These are phyloP conservation scores for Aspergillus diversus DNA, from an alignment of 495 filamentous ascomycete species.

Conservation along the genomic window DNA sequence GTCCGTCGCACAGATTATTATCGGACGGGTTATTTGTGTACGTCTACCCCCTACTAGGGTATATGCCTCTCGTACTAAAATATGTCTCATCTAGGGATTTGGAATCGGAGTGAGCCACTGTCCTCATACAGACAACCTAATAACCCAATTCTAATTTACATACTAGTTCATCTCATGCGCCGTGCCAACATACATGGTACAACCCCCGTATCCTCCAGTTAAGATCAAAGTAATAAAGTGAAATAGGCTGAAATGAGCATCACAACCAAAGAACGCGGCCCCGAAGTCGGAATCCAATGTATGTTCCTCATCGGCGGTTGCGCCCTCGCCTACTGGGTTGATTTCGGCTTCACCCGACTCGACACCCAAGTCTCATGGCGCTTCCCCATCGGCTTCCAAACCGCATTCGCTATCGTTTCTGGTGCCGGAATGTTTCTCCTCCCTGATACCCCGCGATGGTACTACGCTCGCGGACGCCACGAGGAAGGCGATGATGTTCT, in stretches of 20 bases:
- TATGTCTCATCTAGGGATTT: slow-evolving; percentile 19
- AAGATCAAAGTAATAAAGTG: neutral
- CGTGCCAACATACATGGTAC: slow-evolving; percentile 25
- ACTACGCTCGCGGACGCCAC: slow-evolving; percentile 35
- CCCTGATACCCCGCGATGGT: slow-evolving; percentile 47
- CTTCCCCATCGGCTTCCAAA: slow-evolving; percentile 42
- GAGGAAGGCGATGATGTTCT: slow-evolving; percentile 40
- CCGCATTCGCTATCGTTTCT: slow-evolving; percentile 36
- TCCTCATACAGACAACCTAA: too few relatives aligned
- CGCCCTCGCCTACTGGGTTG: slow-evolving; percentile 23
- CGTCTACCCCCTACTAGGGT: neutral
- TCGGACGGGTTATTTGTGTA: slow-evolving; percentile 25
- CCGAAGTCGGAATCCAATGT: slow-evolving; percentile 13
- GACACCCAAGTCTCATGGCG: slow-evolving; percentile 34
- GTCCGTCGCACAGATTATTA: slow-evolving; percentile 28
- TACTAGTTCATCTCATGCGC: slow-evolving; percentile 15
- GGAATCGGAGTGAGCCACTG: slow-evolving; percentile 10
- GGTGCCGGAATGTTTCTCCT: slow-evolving; percentile 32
- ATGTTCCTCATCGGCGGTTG: slow-evolving; percentile 7
- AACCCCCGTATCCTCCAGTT: too few relatives aligned
- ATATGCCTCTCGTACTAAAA: neutral
- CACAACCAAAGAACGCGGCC: slow-evolving; percentile 9
- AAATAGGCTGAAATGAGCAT: slow-evolving; percentile 10
- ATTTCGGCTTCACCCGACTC: slow-evolving; percentile 34
- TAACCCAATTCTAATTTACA: too few relatives aligned